Evolutionary conservation across 2,329 filamentous ascomycete species (phyloP).

Genomic region (Fusarium denticulatum): DNA sequence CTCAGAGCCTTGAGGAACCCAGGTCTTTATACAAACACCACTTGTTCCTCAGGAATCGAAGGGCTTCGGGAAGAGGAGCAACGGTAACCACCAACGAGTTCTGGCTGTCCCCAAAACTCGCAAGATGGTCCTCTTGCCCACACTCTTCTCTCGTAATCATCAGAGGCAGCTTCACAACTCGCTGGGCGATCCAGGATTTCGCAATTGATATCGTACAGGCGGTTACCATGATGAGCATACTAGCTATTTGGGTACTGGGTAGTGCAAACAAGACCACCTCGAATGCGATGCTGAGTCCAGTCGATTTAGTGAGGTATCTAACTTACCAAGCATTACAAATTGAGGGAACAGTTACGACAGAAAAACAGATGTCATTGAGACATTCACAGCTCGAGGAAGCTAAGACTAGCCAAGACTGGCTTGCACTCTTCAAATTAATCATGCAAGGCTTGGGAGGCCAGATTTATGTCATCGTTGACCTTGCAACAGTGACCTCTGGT

Average conservation of each 20-base stretch:
- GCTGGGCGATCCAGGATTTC: not conserved
- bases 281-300: not conserved
- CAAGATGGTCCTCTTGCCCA: not conserved
- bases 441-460: not conserved
- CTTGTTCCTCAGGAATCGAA: not conserved
- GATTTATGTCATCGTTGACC: constrained; percentile 9
- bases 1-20: not conserved
- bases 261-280: not conserved
- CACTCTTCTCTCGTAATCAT: not conserved
- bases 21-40: not conserved
- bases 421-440: not conserved
- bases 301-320: constrained; percentile 6
- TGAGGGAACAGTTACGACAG: not conserved
- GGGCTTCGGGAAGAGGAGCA: not conserved
- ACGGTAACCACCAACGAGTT: not conserved
- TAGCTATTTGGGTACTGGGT: constrained; percentile 1
- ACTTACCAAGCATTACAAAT: constrained; percentile 2
- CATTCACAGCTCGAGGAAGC: not conserved
- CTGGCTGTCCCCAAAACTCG: constrained; percentile 2
- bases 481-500: not conserved
- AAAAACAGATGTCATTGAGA: not conserved
- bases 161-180: not conserved
- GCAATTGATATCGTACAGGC: not conserved
- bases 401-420: not conserved
- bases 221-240: rapidly evolving